These are phyloP conservation scores for Solanum chmielewskii DNA, from an alignment of 257 asterid species.

Conservation along the genomic window DNA sequence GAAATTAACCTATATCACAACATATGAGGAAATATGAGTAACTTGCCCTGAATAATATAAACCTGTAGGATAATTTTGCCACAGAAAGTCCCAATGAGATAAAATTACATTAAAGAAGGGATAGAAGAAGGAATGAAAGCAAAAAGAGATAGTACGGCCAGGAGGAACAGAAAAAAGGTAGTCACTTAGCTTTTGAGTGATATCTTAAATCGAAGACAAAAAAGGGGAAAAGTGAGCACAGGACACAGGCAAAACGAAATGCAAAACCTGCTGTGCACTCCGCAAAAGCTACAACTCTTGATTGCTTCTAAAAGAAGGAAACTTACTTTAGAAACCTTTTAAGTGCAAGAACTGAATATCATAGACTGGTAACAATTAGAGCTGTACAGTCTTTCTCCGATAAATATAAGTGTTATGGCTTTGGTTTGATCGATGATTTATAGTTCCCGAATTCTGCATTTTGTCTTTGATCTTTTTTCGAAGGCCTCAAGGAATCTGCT, in stretches of 20 bases:
- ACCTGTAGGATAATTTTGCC: not conserved
- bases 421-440: not conserved
- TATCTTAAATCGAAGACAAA: not conserved
- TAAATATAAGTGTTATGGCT: not conserved
- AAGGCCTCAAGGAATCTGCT: not conserved
- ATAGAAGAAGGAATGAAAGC: not conserved
- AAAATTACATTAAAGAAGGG: not conserved
- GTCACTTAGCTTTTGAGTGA: not conserved
- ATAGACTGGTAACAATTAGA: not conserved
- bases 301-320: not conserved
- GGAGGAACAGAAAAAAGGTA: not conserved
- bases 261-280: not conserved
- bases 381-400: not conserved
- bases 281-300: not conserved
- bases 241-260: not conserved
- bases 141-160: not conserved
- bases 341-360: not conserved
- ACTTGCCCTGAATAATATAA: not conserved
- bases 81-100: not conserved
- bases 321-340: not conserved
- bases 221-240: not conserved
- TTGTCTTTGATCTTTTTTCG: not conserved
- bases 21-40: not conserved
- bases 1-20: conserved; percentile 51
- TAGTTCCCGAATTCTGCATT: not conserved